phyloP scores from a whole-genome alignment of 768 basidiomycete species.

The Naganishia antarctica region DNA sequence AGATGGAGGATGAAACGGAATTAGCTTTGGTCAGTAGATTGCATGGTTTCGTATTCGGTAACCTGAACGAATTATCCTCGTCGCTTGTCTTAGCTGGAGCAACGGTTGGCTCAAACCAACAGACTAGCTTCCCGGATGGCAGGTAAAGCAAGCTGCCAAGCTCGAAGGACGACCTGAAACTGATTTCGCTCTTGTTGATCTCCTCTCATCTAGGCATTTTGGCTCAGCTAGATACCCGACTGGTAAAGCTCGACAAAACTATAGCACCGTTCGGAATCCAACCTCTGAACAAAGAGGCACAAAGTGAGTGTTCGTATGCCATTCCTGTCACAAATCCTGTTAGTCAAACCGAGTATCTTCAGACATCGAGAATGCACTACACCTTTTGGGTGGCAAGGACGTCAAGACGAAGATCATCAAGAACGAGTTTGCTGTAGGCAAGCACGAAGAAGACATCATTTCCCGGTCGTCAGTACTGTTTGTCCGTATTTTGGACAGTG shows the following conservation, averaged over 20 bases:
- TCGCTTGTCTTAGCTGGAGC: slow-evolving; percentile 35
- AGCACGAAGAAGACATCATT: slow-evolving; percentile 43
- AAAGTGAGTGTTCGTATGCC: slow-evolving; percentile 37
- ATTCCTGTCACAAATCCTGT: neutral
- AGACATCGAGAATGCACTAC: slow-evolving; percentile 41
- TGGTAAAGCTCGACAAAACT: slow-evolving; percentile 45
- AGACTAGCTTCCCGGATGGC: slow-evolving; percentile 47
- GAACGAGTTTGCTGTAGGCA: slow-evolving; percentile 41
- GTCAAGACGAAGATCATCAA: slow-evolving; percentile 29
- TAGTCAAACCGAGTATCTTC: neutral
- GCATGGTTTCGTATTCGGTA: neutral
- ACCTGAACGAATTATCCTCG: neutral
- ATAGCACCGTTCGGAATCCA: slow-evolving; percentile 47
- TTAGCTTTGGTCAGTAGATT: slow-evolving; percentile 35
- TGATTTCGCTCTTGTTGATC: neutral
- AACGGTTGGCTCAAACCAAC: slow-evolving; percentile 48
- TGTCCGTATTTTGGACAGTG: neutral
- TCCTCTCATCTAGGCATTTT: slow-evolving; percentile 38
- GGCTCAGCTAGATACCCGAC: slow-evolving; percentile 41
- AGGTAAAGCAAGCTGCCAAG: slow-evolving; percentile 27
- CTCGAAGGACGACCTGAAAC: neutral
- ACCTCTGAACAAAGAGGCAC: slow-evolving; percentile 42
- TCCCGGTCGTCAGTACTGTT: slow-evolving; percentile 16
- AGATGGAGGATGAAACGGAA: slow-evolving; percentile 48
- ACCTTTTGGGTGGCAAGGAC: slow-evolving; percentile 23